These are phyloP conservation scores for Tetraselmis striata DNA, from an alignment of 139 green algal species.

Conservation along the genomic window DNA sequence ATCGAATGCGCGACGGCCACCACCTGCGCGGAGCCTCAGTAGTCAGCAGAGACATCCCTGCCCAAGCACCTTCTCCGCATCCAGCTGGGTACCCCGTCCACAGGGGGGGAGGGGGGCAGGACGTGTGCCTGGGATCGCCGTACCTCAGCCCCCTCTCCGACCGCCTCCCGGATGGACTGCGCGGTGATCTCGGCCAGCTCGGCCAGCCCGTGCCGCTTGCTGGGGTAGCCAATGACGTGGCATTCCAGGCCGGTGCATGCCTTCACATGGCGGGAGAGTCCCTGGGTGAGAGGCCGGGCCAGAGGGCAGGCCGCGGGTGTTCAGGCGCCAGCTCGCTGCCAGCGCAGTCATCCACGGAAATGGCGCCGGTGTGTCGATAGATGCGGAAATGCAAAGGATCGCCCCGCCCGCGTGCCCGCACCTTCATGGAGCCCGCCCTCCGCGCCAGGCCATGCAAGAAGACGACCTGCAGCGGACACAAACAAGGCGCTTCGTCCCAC, in stretches of 20 bases:
- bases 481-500: too few species aligned
- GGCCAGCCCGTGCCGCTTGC: neutral
- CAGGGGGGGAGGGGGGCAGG: too few species aligned
- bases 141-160: neutral
- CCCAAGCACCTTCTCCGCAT: too few species aligned
- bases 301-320: neutral
- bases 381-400: neutral
- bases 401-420: neutral
- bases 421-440: neutral
- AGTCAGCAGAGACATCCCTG: too few species aligned
- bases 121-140: too few species aligned
- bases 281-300: neutral
- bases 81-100: too few species aligned
- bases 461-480: neutral
- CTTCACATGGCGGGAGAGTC: neutral
- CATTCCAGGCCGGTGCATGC: neutral
- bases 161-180: neutral
- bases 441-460: neutral
- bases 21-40: neutral
- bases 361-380: neutral
- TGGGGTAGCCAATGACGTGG: neutral
- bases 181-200: neutral
- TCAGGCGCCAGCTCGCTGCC: neutral
- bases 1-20: neutral
- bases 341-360: neutral